These are phyloP conservation scores for Umbilicaria muhlenbergii DNA, from an alignment of 495 filamentous ascomycete species.

Conservation along the genomic window DNA sequence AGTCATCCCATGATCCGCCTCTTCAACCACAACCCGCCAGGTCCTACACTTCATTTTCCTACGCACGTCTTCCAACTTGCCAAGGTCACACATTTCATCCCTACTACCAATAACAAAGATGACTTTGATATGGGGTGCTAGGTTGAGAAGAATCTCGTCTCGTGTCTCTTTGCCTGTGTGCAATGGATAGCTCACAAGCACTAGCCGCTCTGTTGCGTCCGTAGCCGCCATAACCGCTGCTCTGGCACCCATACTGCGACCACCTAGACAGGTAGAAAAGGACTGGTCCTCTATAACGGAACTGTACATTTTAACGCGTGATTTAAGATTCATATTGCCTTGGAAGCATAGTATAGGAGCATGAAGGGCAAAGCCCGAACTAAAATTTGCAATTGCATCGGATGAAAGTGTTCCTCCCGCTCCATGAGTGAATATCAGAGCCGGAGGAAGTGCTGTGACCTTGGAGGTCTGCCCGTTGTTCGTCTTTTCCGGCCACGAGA, in stretches of 20 bases:
- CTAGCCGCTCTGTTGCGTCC: slow-evolving; percentile 10
- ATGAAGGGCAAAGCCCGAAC: slow-evolving; percentile 13
- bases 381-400: slow-evolving; percentile 18
- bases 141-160: slow-evolving; percentile 19
- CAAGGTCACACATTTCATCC: slow-evolving; percentile 21
- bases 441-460: background rate
- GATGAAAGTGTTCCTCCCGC: slow-evolving; percentile 20
- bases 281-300: slow-evolving; percentile 10
- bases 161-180: slow-evolving; percentile 15
- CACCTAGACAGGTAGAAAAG: slow-evolving; percentile 14
- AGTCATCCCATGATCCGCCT: slow-evolving; percentile 26
- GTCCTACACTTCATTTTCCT: slow-evolving; percentile 18
- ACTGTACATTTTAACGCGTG: slow-evolving; percentile 17
- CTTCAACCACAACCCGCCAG: slow-evolving; percentile 18
- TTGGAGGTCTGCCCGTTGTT: too few species aligned
- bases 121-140: slow-evolving; percentile 12
- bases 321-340: slow-evolving; percentile 21
- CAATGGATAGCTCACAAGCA: slow-evolving; percentile 24
- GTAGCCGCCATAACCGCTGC: slow-evolving; percentile 21
- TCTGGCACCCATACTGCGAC: slow-evolving; percentile 25
- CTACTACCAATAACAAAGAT: slow-evolving; percentile 20
- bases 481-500: too few species aligned
- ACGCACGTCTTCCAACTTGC: slow-evolving; percentile 13
- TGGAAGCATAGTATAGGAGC: slow-evolving; percentile 18
- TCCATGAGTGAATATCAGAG: slow-evolving; percentile 26